A percentile compares a stretch with the other conserved stretches of the same genome.
These are phyloP conservation scores for Plasmodium cynomolgi DNA, from an alignment of 169 alveolate genomes.

Conservation along the genomic window DNA sequence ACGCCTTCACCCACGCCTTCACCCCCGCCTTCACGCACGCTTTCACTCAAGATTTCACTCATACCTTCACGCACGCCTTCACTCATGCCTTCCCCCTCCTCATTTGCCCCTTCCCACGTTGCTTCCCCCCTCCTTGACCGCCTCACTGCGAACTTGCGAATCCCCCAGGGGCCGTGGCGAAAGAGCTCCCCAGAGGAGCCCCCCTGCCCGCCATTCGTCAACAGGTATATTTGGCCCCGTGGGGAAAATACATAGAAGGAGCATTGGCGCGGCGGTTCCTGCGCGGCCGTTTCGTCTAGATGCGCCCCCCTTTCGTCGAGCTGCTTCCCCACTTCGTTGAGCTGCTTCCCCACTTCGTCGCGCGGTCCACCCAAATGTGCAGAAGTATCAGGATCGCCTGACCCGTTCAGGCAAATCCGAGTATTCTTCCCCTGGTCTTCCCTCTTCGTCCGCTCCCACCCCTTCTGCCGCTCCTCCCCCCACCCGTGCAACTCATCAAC, in stretches of 20 bases:
- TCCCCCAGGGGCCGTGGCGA: slow-evolving; percentile 39
- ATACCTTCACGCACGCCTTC: too few species aligned
- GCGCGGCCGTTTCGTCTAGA: background rate
- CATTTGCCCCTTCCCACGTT: background rate
- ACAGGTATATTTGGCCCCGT: slow-evolving; percentile 15
- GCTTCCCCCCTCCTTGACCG: background rate
- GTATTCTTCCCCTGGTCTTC: background rate
- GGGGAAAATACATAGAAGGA: slow-evolving; percentile 45
- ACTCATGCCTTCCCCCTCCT: background rate
- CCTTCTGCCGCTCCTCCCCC: background rate
- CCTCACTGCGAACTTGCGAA: background rate
- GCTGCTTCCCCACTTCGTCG: background rate
- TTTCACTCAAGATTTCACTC: too few species aligned
- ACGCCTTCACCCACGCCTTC: too few species aligned
- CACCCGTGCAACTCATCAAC: slow-evolving; percentile 19
- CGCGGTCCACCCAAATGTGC: background rate
- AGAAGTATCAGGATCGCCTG: background rate
- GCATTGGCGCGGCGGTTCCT: background rate
- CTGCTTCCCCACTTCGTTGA: background rate
- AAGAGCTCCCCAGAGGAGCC: slow-evolving; percentile 2
- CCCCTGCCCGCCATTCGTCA: slow-evolving; percentile 18
- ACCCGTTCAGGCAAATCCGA: slow-evolving; percentile 15
- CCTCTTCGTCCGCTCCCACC: background rate
- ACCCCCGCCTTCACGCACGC: too few species aligned
- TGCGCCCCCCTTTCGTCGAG: too few species aligned